Percentiles rank a stretch among this genome's conserved stretches.
phyloP scores from a whole-genome alignment of 2,329 filamentous ascomycete species.

The Exophiala alcalophila region DNA sequence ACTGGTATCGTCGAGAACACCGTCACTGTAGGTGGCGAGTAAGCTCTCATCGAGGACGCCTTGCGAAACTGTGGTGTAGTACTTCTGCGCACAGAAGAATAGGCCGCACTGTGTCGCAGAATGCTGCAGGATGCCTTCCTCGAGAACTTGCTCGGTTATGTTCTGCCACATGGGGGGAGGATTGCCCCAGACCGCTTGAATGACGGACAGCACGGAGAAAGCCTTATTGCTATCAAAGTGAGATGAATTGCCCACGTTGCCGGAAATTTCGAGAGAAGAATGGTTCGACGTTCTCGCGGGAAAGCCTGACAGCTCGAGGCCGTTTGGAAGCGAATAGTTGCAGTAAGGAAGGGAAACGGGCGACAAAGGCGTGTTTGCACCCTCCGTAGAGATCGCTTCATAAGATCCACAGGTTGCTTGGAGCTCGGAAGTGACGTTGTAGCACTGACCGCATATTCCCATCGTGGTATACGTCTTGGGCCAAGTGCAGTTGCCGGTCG shows the following conservation, averaged over 20 bases:
- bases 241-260: neutral
- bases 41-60: conserved; percentile 4
- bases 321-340: conserved; percentile 11
- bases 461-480: conserved; percentile 9
- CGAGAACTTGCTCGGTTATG: conserved; percentile 2
- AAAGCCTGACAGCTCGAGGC: conserved; percentile 2
- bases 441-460: conserved; percentile 8
- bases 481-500: conserved; percentile 18
- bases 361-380: too few species aligned
- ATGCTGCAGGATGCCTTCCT: too few species aligned
- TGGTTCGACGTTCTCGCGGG: conserved; percentile 2
- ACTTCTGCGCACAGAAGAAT: conserved; percentile 13
- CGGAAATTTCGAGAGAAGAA: conserved; percentile 1
- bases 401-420: conserved; percentile 3
- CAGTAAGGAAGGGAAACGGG: conserved; percentile 9
- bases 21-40: conserved; percentile 5
- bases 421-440: conserved; percentile 5
- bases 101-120: conserved; percentile 5
- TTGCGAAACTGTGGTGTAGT: conserved; percentile 3
- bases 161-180: neutral
- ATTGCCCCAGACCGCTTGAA: conserved; percentile 5
- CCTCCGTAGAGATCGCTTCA: too few species aligned
- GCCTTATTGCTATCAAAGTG: conserved; percentile 2
- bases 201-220: conserved; percentile 5
- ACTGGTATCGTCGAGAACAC: too few species aligned